Conservation (phyloP, 805 yeast genomes). For the Cyberlindnera xylosilytica region DNA sequence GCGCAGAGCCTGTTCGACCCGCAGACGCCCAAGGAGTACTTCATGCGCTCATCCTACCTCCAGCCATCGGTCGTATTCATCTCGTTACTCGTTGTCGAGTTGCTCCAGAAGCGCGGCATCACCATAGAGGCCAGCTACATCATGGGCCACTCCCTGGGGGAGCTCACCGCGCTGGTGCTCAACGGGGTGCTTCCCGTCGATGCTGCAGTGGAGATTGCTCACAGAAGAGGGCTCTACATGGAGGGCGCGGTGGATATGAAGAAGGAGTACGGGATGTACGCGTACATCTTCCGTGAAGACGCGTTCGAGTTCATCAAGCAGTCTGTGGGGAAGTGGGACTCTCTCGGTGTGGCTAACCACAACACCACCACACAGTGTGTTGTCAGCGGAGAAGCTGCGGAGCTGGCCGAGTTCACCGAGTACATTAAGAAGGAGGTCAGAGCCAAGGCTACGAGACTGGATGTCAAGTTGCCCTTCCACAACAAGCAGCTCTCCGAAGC, state of each 20-base stretch:
- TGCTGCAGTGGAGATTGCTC: constrained; percentile 24
- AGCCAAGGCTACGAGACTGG: constrained; percentile 31
- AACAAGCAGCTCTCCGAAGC: constrained; percentile 34
- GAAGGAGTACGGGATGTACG: constrained; percentile 35
- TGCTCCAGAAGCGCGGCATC: constrained; percentile 22
- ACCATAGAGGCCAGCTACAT: constrained; percentile 22
- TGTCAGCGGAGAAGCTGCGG: constrained; percentile 34
- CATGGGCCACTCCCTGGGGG: constrained; percentile 46
- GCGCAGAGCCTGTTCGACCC: constrained; percentile 14
- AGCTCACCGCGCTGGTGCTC: constrained; percentile 35
- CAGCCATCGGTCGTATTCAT: constrained; percentile 27
- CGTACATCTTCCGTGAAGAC: constrained; percentile 28
- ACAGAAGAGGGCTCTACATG: constrained; percentile 38
- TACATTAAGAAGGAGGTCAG: constrained; percentile 21
- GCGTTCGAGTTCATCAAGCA: constrained; percentile 5
- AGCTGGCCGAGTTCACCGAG: constrained; percentile 15
- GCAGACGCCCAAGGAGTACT: constrained; percentile 9
- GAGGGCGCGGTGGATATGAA: constrained; percentile 25
- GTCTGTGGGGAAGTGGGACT: constrained; percentile 6
- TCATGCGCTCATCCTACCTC: constrained; percentile 30
- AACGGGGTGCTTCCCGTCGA: constrained; percentile 28
- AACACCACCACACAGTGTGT: constrained; percentile 40
- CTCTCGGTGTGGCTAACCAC: constrained; percentile 38
- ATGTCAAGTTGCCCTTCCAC: constrained; percentile 46
- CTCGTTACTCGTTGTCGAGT: constrained; percentile 26